These are phyloP conservation scores for Chlorella sp. DNA, from an alignment of 139 green algal genomes.

Conservation along the genomic window DNA sequence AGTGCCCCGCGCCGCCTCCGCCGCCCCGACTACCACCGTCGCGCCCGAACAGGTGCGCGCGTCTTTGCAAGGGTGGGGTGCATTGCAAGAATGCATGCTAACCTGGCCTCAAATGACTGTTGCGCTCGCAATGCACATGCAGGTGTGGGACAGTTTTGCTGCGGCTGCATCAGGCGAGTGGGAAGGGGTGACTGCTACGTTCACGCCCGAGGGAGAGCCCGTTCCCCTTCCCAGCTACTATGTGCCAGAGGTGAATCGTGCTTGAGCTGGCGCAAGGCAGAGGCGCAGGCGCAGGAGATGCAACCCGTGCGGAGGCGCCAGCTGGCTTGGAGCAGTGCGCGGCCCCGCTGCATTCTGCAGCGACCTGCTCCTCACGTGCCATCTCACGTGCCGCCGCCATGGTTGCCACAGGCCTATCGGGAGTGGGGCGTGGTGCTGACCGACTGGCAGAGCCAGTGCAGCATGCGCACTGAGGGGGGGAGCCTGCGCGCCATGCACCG, in stretches of 20 bases:
- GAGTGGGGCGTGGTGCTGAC: slow-evolving; percentile 73
- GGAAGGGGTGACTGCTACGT: slow-evolving; percentile 63
- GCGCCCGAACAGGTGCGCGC: too few relatives aligned
- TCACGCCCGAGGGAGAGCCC: slow-evolving; percentile 41
- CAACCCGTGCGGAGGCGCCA: too few relatives aligned
- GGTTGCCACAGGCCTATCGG: slow-evolving; percentile 58
- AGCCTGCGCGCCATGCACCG: slow-evolving; percentile 34
- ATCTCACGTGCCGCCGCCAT: too few relatives aligned
- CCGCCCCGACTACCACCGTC: too few relatives aligned
- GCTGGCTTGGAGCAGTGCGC: background rate
- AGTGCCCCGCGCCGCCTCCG: too few relatives aligned
- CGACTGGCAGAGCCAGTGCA: slow-evolving; percentile 81
- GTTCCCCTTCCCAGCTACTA: slow-evolving; percentile 56
- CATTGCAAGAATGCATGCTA: too few relatives aligned
- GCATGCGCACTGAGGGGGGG: slow-evolving; percentile 23
- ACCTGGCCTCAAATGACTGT: too few relatives aligned
- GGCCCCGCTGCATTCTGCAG: background rate
- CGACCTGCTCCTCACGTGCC: background rate
- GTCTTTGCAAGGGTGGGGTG: background rate
- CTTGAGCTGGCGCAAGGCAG: too few relatives aligned
- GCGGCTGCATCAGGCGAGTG: slow-evolving; percentile 55
- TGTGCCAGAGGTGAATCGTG: slow-evolving; percentile 23
- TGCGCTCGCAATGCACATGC: too few relatives aligned
- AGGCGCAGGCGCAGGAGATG: too few relatives aligned
- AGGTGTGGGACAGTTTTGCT: slow-evolving; percentile 31